Percentiles rank a stretch among this genome's conserved stretches.
Evolutionary conservation across 176 grass and related monocot species (phyloP).

Genomic region (Phyllostachys edulis): DNA sequence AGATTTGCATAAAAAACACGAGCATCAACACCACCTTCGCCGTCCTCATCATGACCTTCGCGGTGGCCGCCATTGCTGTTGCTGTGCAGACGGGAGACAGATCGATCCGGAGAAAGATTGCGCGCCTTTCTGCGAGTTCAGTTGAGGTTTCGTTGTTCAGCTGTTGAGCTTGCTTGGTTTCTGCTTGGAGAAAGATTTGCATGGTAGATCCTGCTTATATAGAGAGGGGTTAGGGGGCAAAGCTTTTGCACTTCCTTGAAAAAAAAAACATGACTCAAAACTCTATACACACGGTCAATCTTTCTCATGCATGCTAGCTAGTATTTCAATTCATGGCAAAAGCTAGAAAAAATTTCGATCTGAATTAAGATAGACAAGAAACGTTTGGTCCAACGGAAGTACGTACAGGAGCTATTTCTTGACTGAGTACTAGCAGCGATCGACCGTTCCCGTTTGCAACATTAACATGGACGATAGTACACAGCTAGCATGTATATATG

Average conservation of each 20-base stretch:
- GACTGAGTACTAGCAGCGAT: neutral
- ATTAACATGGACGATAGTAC: neutral
- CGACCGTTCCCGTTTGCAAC: neutral
- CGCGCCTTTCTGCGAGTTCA: neutral
- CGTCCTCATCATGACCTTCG: neutral
- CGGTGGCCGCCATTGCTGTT: neutral
- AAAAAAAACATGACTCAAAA: no score
- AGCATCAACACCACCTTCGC: constrained; percentile 16
- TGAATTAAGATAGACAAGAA: neutral
- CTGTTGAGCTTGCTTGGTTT: neutral
- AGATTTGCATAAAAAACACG: constrained; percentile 16
- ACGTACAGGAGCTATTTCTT: neutral
- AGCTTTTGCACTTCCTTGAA: no score
- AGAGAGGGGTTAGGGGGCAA: neutral
- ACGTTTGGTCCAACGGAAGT: neutral
- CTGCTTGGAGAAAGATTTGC: neutral
- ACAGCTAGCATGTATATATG: neutral
- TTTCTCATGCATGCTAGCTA: neutral
- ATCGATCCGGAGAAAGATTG: neutral
- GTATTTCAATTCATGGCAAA: neutral
- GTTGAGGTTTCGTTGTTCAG: neutral
- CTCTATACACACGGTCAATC: neutral
- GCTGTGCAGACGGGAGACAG: neutral
- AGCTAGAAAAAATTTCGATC: neutral
- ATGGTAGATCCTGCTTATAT: neutral